Conservation (phyloP, 305 asterid genomes). For the Salvia sclarea region DNA sequence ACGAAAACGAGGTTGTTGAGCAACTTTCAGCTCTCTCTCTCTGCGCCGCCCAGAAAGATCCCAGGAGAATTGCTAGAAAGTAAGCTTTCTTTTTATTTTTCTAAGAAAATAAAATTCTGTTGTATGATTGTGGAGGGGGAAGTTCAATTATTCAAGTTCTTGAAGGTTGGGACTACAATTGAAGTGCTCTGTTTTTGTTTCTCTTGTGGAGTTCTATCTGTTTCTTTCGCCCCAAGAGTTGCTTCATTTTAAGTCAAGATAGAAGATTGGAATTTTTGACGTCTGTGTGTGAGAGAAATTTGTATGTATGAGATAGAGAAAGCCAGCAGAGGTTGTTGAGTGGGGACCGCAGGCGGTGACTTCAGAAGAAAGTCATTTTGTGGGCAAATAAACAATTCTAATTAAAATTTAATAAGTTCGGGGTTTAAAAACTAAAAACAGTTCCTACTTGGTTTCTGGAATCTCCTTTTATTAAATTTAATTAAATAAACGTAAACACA, state of each 20-base stretch:
- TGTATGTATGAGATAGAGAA: neutral
- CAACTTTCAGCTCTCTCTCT: constrained; percentile 40
- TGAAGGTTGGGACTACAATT: too few species aligned
- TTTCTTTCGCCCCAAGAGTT: neutral
- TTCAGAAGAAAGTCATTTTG: neutral
- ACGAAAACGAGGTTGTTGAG: constrained; percentile 28
- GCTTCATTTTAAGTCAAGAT: neutral
- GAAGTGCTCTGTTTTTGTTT: neutral
- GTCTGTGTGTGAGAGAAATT: neutral
- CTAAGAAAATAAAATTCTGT: neutral
- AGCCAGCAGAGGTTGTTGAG: neutral
- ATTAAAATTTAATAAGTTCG: neutral
- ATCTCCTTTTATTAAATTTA: too few species aligned
- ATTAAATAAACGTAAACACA: too few species aligned
- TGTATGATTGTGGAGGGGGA: constrained; percentile 8
- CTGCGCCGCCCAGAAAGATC: constrained; percentile 55
- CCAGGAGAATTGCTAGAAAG: constrained; percentile 73
- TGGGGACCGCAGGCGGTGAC: constrained; percentile 8
- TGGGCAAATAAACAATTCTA: too few species aligned
- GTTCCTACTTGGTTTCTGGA: too few species aligned
- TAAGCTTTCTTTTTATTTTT: constrained; percentile 11
- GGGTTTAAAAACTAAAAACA: neutral
- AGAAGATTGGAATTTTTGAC: neutral
- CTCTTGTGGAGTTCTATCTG: neutral
- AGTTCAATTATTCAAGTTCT: neutral